A percentile compares a stretch with the other conserved stretches of the same genome.
phyloP scores from a whole-genome alignment of 2,329 filamentous ascomycete genomes.

The Trichoderma atrobrunneum region DNA sequence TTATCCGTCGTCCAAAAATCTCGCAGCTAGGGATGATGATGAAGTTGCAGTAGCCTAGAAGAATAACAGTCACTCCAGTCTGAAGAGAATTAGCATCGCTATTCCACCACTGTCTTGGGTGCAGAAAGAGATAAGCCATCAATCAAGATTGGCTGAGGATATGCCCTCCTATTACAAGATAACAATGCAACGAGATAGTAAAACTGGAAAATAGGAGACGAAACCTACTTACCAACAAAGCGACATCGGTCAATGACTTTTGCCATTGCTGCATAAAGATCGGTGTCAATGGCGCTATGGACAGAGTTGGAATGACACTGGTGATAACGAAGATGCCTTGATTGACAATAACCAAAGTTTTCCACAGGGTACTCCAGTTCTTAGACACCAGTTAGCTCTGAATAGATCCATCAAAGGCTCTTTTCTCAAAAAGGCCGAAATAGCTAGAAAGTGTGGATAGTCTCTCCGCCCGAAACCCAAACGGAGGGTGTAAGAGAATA shows the following conservation, averaged over 20 bases:
- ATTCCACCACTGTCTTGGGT: background rate
- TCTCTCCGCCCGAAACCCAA: background rate
- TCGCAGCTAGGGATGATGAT: background rate
- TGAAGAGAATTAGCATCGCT: background rate
- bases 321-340: background rate
- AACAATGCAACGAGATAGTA: background rate
- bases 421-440: background rate
- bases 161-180: background rate
- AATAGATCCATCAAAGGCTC: background rate
- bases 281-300: background rate
- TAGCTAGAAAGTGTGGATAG: background rate
- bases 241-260: background rate
- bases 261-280: background rate
- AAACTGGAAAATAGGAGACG: rapidly evolving
- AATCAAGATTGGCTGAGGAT: background rate
- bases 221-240: background rate
- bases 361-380: background rate
- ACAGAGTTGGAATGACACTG: background rate
- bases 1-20: background rate
- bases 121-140: background rate
- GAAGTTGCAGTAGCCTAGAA: background rate
- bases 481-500: background rate
- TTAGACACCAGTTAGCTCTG: background rate
- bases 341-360: background rate
- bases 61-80: background rate